Base-by-base conservation (phyloP, 2,329 filamentous ascomycete genomes). In the Colletotrichum sp. region DNA sequence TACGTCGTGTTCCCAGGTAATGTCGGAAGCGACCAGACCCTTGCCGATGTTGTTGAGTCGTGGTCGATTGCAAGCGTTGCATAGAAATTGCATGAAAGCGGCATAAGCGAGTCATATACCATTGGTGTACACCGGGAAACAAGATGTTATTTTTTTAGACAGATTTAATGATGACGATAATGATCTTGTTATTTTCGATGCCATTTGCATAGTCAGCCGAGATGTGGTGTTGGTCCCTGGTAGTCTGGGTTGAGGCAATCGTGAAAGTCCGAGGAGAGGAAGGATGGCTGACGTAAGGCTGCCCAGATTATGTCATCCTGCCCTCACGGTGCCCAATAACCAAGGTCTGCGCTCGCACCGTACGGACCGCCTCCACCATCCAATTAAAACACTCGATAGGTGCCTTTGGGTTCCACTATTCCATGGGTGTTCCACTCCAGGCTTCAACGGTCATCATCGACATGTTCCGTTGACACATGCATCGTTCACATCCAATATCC, bases 1-100 rank as follows among this genome's bases (percentile, higher is more conserved):
- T 92, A 90, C 79, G 87, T 92, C 4, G 90, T 92, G 0, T 92
- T 92, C 68, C 90, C 90, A 1, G 90, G 90, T 0, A 92, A 92
- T 80, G 90, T 92, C 4, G 90, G 90, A 2, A 84, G 82, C n/a
- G 85, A 87, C 24, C 81, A 85, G 48, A 88, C 88, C 2, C 79
- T 90, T 43, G 85, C 82, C 64, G 85, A 89, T 7, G 77, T 90
- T 21, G 88, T 90, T 13, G 77, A 77, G 36, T 75, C 71, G 24
- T 78, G 77, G 77, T 69, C 74, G 57, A 68, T 74, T 43, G 63
- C 32, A 21, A 72, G 60, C 38, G 55, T 67, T 73, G 74, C 65
- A 32, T 74, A 36, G 13, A 26, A 15, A 38, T 48, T 73, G 43
- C 68, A 61, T 65, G 21, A 28, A 48, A 73, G 55, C 70, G 32